phyloP scores from a whole-genome alignment of 176 grass and related monocot genomes.

The Musa beccarii region DNA sequence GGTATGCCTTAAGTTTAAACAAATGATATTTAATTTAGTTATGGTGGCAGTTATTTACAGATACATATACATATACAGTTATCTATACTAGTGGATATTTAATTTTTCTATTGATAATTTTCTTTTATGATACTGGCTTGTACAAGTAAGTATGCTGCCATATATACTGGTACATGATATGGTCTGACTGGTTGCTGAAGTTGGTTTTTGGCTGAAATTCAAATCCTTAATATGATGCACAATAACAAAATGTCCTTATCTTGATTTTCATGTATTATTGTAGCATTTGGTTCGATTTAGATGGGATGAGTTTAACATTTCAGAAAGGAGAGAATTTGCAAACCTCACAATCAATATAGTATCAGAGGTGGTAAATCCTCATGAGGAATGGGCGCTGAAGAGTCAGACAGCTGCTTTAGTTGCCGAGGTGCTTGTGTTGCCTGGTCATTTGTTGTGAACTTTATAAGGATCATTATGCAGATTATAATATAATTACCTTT shows the following conservation, averaged over 20 bases:
- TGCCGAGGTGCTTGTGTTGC: conserved; percentile 51
- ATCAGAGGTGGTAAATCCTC: conserved; percentile 58
- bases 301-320: conserved; percentile 76
- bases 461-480: conserved; percentile 1
- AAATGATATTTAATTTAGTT: background rate
- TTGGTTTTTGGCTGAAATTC: background rate
- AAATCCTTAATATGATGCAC: background rate
- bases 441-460: conserved; percentile 17
- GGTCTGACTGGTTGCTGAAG: too few species aligned
- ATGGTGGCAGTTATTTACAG: background rate
- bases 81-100: background rate
- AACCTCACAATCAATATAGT: conserved; percentile 76
- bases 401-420: conserved; percentile 96
- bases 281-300: conserved; percentile 95
- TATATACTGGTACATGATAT: too few species aligned
- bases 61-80: background rate
- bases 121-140: background rate
- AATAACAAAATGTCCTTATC: background rate
- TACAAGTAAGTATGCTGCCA: too few species aligned
- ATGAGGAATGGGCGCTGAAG: conserved; percentile 94
- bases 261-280: conserved; percentile 7
- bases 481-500: conserved; percentile 13
- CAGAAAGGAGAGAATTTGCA: conserved; percentile 85
- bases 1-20: background rate
- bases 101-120: background rate